phyloP scores from a whole-genome alignment of 2,329 filamentous ascomycete species.

The Penicillium brevicompactum region DNA sequence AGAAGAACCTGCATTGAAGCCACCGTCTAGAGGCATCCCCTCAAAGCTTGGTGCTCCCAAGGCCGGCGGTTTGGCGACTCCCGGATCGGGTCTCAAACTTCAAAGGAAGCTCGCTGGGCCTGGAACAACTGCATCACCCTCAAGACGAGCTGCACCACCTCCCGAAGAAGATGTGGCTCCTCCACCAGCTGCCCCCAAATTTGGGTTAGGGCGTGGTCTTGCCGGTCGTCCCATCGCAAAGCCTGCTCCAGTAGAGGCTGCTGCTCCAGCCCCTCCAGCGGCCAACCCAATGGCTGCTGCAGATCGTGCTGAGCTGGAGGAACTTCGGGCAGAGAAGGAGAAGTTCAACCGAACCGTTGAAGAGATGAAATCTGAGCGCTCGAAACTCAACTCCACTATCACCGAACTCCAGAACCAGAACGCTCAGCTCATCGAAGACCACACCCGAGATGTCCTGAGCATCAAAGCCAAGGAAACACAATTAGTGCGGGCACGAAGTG shows the following conservation, averaged over 20 bases:
- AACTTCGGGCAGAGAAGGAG: slow-evolving; percentile 75
- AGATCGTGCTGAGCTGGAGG: slow-evolving; percentile 92
- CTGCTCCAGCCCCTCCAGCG: slow-evolving; percentile 56
- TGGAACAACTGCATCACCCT: slow-evolving; percentile 44
- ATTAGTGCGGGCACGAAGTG: slow-evolving; percentile 84
- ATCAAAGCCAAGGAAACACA: slow-evolving; percentile 99
- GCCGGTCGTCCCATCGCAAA: slow-evolving; percentile 84
- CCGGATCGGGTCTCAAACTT: slow-evolving; percentile 45
- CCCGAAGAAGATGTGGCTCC: slow-evolving; percentile 48
- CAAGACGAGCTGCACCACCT: slow-evolving; percentile 48
- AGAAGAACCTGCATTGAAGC: slow-evolving; percentile 45
- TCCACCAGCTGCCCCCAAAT: slow-evolving; percentile 51
- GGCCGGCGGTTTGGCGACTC: slow-evolving; percentile 43
- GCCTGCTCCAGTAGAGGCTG: slow-evolving; percentile 54
- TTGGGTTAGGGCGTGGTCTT: slow-evolving; percentile 73
- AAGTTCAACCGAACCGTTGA: slow-evolving; percentile 73
- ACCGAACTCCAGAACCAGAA: slow-evolving; percentile 97
- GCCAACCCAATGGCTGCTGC: slow-evolving; percentile 69
- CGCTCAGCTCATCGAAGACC: slow-evolving; percentile 93
- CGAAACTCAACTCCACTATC: slow-evolving; percentile 80
- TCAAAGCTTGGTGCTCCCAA: slow-evolving; percentile 51
- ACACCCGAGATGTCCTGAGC: slow-evolving; percentile 90
- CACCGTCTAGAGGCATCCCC: slow-evolving; percentile 41
- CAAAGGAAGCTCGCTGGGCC: slow-evolving; percentile 47
- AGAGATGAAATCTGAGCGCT: slow-evolving; percentile 78